Base-by-base conservation (phyloP, 1,139 yeast genomes). In the Saccharomyces hybrid region DNA sequence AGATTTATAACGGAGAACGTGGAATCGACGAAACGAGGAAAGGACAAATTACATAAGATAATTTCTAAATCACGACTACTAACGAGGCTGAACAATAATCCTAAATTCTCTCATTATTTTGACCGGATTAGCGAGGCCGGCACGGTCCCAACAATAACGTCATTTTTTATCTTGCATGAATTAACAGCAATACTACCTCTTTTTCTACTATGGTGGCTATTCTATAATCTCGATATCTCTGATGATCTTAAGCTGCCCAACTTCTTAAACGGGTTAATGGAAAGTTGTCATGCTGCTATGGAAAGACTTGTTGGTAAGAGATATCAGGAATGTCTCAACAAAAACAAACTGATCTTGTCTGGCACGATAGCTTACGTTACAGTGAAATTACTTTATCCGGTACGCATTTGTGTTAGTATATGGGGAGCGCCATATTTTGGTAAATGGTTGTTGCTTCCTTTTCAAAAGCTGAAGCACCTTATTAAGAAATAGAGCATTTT, bases 331-430 rank as follows among this genome's bases (percentile, higher is more conserved):
- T 59, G 60, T 3, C 58, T 58, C 26, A 68, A 68, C 51, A 62
- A 60, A 49, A 60, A 63, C 49, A 59, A 63, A 48, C 71, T 86
- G 34, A 75, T 88, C 2, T 73, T 83, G 62, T 91, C 90, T 55
- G 97, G 97, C n/a, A 96, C 96, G 0, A 81, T 88, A 50, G 85
- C 97, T 0, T 91, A 86, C 66, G 90, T 88, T 2, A 72, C 87
- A 9, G 93, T 89, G 27, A 91, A 89, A 66, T 65, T 74, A 6
- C 50, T 69, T 4, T 70, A 69, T 24, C 72, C 73, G 0, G 34
- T 62, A 2, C 58, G 73, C 54, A 62, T 69, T 1, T 49, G 66
- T 29, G n/a, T 65, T 7, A 67, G 71, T 54, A 54, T 69, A 2
- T 67, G 71, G 69, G 68, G 62, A n/a, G 72, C 73, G 4, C 72